Evolutionary conservation across 768 basidiomycete genomes (phyloP), one percentile per base, ranked within the genome.

Genomic region (Lactarius deliciosus): DNA sequence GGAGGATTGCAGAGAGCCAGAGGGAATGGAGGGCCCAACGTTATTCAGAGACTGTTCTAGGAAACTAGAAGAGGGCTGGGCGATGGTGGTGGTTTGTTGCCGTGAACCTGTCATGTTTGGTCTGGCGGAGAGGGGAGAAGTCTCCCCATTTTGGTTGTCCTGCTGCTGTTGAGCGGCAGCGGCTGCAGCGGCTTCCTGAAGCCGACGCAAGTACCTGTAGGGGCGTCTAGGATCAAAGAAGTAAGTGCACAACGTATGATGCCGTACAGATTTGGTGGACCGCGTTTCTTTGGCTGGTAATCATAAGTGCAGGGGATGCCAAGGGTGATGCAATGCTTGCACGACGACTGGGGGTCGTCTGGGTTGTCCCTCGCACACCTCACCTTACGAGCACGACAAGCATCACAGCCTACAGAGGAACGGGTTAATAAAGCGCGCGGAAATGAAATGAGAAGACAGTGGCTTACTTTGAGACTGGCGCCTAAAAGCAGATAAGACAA

Each of bases 231-330:
- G 60, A 53, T 54, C 50, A 41, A 38, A 57, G 28, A 59, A 47
- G 53, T 25, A 43, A 10, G 25, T 38, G 28, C 15, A 60, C 61
- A 61, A 58, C 54, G 32, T 10, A 58, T n/a, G 38, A 34, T 10
- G 34, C 74, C 87, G 77, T 77, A 96, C 91, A 94, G 81, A 76
- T 96, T 96, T 2, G 94, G 94, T 3, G 94, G 94, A 0, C 94
- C 94, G 64, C 94, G 81, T 77, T 96, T 96, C 81, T 94, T 94
- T 22, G 94, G 94, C 74, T 92, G 90, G 75, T 96, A 96, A 74
- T 93, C 90, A 71, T 95, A 96, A 1, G 91, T 94, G 76, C 94
- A 95, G 6, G 87, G 84, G 58, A 94, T 90, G 22, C 86, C 89
- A 59, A 95, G 85, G 0, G 89, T 83, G 71, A 89, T 81, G 75